A percentile compares a stretch with the other conserved stretches of the same genome.
Conservation (phyloP, 495 filamentous ascomycete species). For the Trichoderma gamsii region DNA sequence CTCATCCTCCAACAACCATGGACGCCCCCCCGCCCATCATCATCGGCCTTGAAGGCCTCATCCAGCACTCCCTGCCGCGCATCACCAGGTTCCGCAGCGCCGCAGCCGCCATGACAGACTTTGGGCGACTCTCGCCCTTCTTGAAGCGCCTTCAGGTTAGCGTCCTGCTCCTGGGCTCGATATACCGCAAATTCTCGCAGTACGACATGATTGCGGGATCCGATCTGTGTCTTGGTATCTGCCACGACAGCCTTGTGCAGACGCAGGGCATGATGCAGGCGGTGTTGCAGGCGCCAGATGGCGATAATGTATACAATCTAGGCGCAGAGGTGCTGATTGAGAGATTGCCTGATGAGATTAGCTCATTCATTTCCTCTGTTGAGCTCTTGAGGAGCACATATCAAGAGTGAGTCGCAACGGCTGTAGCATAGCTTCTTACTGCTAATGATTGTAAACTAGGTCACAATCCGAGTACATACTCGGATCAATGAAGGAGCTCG, state of each 20-base stretch:
- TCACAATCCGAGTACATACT: not conserved
- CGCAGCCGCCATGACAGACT: conserved; percentile 3
- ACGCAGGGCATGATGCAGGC: conserved; percentile 7
- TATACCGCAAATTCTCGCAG: not conserved
- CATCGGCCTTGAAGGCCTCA: conserved; percentile 1
- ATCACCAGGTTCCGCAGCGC: not conserved
- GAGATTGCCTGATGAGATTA: conserved; percentile 6
- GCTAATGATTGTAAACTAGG: not conserved
- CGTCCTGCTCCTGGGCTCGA: not conserved
- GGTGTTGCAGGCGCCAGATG: not conserved
- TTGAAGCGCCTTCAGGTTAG: conserved; percentile 3
- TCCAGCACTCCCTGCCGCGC: not conserved
- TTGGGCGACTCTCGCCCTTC: not conserved
- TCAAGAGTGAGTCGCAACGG: not conserved
- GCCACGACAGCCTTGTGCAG: not conserved
- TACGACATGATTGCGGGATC: conserved; percentile 4
- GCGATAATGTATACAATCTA: not conserved
- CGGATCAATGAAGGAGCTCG: conserved; percentile 1
- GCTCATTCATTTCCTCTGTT: not conserved
- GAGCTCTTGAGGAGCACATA: conserved; percentile 13
- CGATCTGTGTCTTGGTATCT: not conserved
- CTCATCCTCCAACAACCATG: not conserved
- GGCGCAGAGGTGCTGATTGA: not conserved
- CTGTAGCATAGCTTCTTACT: not conserved
- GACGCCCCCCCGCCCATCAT: not conserved